Evolutionary conservation across 805 yeast genomes (phyloP), one percentile per base, ranked within the genome.

Genomic region (Myxozyma vanderwaltii): DNA sequence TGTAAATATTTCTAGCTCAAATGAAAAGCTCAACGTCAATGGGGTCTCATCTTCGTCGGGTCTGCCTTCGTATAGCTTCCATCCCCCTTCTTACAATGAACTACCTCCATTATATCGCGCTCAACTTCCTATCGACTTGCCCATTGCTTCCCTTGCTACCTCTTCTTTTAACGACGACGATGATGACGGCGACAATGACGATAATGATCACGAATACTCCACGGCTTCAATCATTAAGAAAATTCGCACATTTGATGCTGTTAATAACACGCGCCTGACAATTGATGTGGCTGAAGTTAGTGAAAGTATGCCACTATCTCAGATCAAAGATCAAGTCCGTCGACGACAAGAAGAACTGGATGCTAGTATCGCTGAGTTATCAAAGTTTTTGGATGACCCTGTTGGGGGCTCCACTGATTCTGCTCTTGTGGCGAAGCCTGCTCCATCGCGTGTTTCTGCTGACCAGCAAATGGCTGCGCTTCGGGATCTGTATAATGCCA

Each of bases 321-420:
- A 48, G 33, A n/a, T 48, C 33, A 48, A 48, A 24, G 43, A 48
- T 13, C 52, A 48, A 24, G 43, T 35, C 15, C 43, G 43, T 15
- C 39, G 33, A 23, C 41, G 52, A 6, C 52, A 48, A 13, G 44
- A 48, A n/a, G 52, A 48, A 24, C 23, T 48, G 15, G 52, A 48
- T 26, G 52, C 52, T n/a, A 48, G 52, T 19, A 48, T 48, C 17
- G 52, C 52, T 15, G 52, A 48, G 33, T 19, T 48, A 10, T 48
- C 52, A 15, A 48, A 23, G 8, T 48, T 48, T 23, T 43, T 48
- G 15, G 52, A 48, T 19, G 43, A 48, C 21, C 44, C 44, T 17
- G 24, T 43, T 21, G 17, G 15, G 17, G 17, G 26, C 3, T 21
- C 52, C 26, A 26, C 43, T n/a, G 43, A 13, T 15, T 24, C 52